Evolutionary conservation across 768 basidiomycete genomes (phyloP).

Genomic region (Leccinum uliginosum): DNA sequence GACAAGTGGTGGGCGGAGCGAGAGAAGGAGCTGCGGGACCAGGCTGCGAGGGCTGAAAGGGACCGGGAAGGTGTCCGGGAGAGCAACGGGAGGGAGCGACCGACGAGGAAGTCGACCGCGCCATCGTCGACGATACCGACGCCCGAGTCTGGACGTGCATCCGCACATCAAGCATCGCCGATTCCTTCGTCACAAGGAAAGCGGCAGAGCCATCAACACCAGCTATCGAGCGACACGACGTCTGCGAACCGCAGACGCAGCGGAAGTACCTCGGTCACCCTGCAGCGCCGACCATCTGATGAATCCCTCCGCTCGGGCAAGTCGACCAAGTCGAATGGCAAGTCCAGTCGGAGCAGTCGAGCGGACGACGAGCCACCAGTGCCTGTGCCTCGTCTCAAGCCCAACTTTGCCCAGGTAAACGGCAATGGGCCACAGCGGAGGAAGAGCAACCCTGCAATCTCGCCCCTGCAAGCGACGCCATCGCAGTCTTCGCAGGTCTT

Average conservation of each 20-base stretch:
- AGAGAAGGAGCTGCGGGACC: slow-evolving; percentile 25
- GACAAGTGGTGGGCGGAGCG: slow-evolving; percentile 34
- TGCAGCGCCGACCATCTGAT: slow-evolving; percentile 31
- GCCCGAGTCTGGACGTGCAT: slow-evolving; percentile 21
- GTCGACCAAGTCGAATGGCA: slow-evolving; percentile 31
- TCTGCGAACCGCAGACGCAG: slow-evolving; percentile 24
- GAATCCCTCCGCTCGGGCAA: slow-evolving; percentile 42
- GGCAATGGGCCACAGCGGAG: slow-evolving; percentile 32
- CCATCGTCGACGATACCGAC: slow-evolving; percentile 11
- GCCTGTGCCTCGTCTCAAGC: slow-evolving; percentile 30
- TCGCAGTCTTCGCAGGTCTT: slow-evolving; percentile 28
- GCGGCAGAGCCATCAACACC: slow-evolving; percentile 25
- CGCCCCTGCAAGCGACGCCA: slow-evolving; percentile 15
- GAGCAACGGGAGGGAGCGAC: slow-evolving; percentile 13
- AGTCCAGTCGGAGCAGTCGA: slow-evolving; percentile 27
- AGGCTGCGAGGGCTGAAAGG: slow-evolving; percentile 11
- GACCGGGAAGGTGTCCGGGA: slow-evolving; percentile 14
- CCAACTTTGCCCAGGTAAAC: slow-evolving; percentile 20
- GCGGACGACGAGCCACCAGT: slow-evolving; percentile 28
- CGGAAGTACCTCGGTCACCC: slow-evolving; percentile 21
- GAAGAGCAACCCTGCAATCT: slow-evolving; percentile 49
- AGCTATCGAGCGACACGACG: slow-evolving; percentile 27
- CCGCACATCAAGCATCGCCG: slow-evolving; percentile 25
- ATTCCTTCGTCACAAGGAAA: slow-evolving; percentile 18
- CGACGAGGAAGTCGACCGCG: slow-evolving; percentile 11